Percentiles rank a stretch among this genome's conserved stretches.
Evolutionary conservation across 2,329 filamentous ascomycete genomes (phyloP).

Genomic region (Gnomoniopsis sp.): DNA sequence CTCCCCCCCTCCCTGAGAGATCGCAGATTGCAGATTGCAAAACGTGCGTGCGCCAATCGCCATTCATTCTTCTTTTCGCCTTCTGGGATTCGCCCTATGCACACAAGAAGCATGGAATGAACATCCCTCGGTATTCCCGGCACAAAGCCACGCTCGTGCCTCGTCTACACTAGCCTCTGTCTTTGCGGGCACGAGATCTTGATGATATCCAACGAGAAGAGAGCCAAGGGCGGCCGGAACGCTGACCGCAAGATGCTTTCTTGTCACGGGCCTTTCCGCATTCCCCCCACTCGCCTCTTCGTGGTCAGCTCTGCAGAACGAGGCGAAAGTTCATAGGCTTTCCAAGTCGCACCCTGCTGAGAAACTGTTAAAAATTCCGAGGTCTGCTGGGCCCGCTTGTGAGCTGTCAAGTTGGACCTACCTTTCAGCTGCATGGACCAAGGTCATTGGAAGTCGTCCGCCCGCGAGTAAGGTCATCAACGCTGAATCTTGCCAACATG

Average conservation of each 20-base stretch:
- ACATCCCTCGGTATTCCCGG: neutral
- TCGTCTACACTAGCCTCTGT: slow-evolving; percentile 1
- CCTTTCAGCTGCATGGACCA: slow-evolving; percentile 11
- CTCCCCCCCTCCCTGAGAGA: neutral
- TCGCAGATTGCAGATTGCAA: slow-evolving; percentile 15
- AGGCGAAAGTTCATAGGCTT: slow-evolving; percentile 13
- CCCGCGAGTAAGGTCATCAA: slow-evolving; percentile 18
- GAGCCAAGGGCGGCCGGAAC: slow-evolving; percentile 9
- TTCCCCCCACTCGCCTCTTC: slow-evolving; percentile 13
- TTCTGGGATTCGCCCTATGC: slow-evolving; percentile 9
- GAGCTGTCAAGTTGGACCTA: slow-evolving; percentile 14
- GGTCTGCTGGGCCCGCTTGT: slow-evolving; percentile 13
- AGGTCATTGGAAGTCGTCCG: neutral
- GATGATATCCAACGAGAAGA: slow-evolving; percentile 9
- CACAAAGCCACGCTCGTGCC: slow-evolving; percentile 3
- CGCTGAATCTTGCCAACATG: slow-evolving; percentile 9
- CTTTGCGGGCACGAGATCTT: slow-evolving; percentile 16
- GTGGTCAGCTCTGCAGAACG: slow-evolving; percentile 9
- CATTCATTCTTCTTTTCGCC: neutral
- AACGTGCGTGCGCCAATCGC: slow-evolving; percentile 9
- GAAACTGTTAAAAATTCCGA: slow-evolving; percentile 10
- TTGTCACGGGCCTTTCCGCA: slow-evolving; percentile 12
- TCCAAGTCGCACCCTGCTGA: slow-evolving; percentile 13
- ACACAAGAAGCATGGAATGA: slow-evolving; percentile 7
- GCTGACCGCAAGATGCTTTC: slow-evolving; percentile 18